Evolutionary conservation across 768 basidiomycete genomes (phyloP).

Genomic region (Mycena galericulata): DNA sequence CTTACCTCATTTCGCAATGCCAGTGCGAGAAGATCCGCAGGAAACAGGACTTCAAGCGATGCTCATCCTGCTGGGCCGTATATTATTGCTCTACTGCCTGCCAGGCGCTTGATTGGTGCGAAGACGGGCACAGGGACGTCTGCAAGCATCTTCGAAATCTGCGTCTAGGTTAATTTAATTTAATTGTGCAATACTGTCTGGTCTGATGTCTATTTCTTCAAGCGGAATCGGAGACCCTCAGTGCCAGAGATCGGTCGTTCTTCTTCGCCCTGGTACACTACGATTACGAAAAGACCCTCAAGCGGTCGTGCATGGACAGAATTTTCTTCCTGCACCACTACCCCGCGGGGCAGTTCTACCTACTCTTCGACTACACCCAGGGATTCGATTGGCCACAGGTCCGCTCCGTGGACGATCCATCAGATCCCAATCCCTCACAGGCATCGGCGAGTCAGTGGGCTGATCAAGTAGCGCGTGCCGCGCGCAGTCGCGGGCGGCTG

Average conservation of each 20-base stretch:
- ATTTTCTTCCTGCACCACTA: background rate
- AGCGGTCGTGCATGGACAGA: background rate
- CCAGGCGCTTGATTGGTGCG: background rate
- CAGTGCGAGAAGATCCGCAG: background rate
- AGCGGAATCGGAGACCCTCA: background rate
- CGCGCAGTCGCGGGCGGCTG: constrained; percentile 5
- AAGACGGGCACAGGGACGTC: background rate
- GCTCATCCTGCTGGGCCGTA: background rate
- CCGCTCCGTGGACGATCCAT: background rate
- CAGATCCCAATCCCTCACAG: background rate
- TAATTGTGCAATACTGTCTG: background rate
- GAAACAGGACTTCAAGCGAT: background rate
- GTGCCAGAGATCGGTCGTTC: background rate
- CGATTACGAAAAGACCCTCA: background rate
- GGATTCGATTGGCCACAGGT: background rate
- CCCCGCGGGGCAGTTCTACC: background rate
- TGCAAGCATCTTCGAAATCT: background rate
- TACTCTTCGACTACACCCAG: constrained; percentile 10
- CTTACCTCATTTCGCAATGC: background rate
- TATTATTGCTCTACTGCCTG: constrained; percentile 1
- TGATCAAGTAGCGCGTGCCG: background rate
- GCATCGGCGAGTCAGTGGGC: background rate
- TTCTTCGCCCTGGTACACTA: background rate
- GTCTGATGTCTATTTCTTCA: background rate
- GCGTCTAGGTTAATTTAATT: background rate